Percentiles rank a stretch among this genome's conserved stretches.
Evolutionary conservation across 1,284 basidiomycete genomes (phyloP).

Genomic region (Fereydounia khargensis): DNA sequence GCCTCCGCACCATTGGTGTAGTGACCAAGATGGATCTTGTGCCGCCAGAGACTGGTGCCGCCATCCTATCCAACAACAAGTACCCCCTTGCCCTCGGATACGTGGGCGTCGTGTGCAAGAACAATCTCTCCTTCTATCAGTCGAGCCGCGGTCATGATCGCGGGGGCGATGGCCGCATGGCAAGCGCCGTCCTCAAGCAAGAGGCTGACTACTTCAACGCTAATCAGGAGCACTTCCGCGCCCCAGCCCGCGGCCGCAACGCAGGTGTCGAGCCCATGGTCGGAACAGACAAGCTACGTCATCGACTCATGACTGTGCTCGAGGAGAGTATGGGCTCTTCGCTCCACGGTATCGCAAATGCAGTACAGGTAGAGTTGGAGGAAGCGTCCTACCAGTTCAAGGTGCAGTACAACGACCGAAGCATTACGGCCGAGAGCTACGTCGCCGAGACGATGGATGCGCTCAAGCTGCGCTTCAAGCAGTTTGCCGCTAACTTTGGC

Average conservation of each 20-base stretch:
- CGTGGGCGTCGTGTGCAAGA: slow-evolving; percentile 83
- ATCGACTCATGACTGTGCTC: slow-evolving; percentile 89
- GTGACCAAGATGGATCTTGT: slow-evolving; percentile 99
- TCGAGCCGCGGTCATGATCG: slow-evolving; percentile 35
- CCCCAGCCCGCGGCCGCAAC: slow-evolving; percentile 61
- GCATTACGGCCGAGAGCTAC: slow-evolving; percentile 91
- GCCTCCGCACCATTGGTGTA: slow-evolving; percentile 92
- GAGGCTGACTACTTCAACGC: slow-evolving; percentile 79
- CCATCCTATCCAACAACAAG: slow-evolving; percentile 80
- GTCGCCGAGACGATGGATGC: slow-evolving; percentile 94
- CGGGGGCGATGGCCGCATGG: slow-evolving; percentile 42
- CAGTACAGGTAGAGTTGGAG: slow-evolving; percentile 92
- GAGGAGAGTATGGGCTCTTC: slow-evolving; percentile 96
- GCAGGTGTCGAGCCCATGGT: slow-evolving; percentile 64
- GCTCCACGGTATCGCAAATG: slow-evolving; percentile 90
- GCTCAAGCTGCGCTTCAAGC: slow-evolving; percentile 86
- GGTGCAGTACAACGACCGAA: slow-evolving; percentile 96
- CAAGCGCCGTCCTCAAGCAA: slow-evolving; percentile 65
- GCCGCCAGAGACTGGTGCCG: slow-evolving; percentile 74
- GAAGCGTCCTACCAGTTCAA: slow-evolving; percentile 98
- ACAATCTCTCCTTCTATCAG: slow-evolving; percentile 34
- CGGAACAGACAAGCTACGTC: slow-evolving; percentile 83
- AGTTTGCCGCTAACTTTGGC: slow-evolving; percentile 78
- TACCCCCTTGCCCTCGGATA: slow-evolving; percentile 98
- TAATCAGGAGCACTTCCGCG: slow-evolving; percentile 69